Evolutionary conservation across 306 rosid genomes (phyloP).

Genomic region (Trifolium repens): DNA sequence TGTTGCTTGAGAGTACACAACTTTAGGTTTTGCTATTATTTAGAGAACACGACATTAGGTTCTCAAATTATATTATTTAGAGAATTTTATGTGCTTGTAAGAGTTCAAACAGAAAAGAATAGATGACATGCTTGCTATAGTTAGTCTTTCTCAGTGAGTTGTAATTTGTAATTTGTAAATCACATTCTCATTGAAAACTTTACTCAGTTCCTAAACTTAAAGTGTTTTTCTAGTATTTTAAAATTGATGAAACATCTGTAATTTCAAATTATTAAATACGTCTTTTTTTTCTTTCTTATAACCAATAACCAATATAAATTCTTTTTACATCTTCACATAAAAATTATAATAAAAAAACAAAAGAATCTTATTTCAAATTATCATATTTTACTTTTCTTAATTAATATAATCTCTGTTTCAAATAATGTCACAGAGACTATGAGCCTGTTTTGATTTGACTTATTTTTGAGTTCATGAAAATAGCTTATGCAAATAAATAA

Average conservation of each 20-base stretch:
- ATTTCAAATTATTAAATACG: no score
- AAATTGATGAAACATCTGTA: neutral
- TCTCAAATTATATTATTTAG: slow-evolving; percentile 36
- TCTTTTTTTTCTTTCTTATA: no score
- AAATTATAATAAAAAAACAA: no score
- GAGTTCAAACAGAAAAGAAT: slow-evolving; percentile 21
- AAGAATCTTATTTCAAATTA: no score
- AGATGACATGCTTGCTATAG: slow-evolving; percentile 15
- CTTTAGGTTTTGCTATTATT: slow-evolving; percentile 46
- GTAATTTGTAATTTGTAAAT: slow-evolving; percentile 42
- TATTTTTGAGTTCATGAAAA: no score
- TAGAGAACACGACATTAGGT: slow-evolving; percentile 44
- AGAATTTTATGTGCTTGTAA: slow-evolving; percentile 31
- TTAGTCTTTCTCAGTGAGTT: slow-evolving; percentile 30
- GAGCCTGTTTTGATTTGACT: no score
- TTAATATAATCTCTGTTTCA: no score
- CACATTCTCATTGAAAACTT: slow-evolving; percentile 41
- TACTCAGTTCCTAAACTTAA: slow-evolving; percentile 2
- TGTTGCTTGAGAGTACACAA: slow-evolving; percentile 57
- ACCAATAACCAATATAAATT: no score
- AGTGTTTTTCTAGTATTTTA: neutral
- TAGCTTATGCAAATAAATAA: no score
- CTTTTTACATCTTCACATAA: no score
- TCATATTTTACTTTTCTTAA: no score
- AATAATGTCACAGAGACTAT: no score